These are phyloP conservation scores for Helicosporidium sp. DNA, from an alignment of 139 green algal genomes.

Conservation along the genomic window DNA sequence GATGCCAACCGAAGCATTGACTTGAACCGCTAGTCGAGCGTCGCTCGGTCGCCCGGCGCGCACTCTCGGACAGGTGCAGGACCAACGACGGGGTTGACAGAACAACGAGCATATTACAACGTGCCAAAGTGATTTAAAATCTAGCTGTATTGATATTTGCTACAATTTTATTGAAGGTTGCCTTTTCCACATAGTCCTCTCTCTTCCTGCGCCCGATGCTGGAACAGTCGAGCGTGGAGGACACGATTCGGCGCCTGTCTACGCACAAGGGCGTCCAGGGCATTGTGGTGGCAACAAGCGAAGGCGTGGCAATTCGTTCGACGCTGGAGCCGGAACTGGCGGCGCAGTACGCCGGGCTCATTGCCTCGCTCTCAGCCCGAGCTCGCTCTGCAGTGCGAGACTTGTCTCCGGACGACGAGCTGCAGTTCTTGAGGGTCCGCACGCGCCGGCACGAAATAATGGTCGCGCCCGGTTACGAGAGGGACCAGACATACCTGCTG, in stretches of 20 bases:
- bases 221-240: constrained; percentile 49
- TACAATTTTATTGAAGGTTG: no score
- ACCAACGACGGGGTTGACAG: no score
- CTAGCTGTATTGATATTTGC: no score
- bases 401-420: constrained; percentile 58
- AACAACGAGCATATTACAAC: no score
- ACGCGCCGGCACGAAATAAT: constrained; percentile 74
- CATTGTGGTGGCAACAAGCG: constrained; percentile 59
- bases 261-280: constrained; percentile 49
- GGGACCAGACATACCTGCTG: constrained; percentile 43
- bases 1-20: no score
- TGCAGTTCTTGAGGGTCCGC: constrained; percentile 63
- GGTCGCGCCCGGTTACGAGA: constrained; percentile 60
- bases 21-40: no score
- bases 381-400: constrained; percentile 47
- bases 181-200: no score
- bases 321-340: constrained; percentile 65
- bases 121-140: no score
- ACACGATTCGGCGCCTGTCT: constrained; percentile 48
- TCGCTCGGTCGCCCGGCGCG: no score
- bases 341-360: constrained; percentile 34
- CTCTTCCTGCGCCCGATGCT: no score
- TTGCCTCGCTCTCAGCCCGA: constrained; percentile 49
- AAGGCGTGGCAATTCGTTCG: constrained; percentile 66
- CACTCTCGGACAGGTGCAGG: no score